phyloP scores from a whole-genome alignment of 2,329 filamentous ascomycete species.

The Tolypocladium tundrense region DNA sequence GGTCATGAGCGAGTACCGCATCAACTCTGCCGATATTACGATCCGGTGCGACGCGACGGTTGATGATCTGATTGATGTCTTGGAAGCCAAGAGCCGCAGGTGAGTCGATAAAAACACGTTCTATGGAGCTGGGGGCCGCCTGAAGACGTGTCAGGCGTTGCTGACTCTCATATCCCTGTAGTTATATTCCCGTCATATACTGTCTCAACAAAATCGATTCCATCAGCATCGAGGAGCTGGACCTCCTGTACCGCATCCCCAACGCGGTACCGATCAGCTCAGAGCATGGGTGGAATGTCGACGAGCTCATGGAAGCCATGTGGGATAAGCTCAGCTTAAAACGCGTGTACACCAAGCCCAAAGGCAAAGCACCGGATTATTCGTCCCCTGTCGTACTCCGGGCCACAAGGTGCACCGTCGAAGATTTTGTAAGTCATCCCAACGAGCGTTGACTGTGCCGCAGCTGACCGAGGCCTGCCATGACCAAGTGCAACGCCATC shows the following conservation, averaged over 20 bases:
- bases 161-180: constrained; percentile 19
- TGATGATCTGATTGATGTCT: constrained; percentile 90
- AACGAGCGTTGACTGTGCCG: not conserved
- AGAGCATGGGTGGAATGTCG: constrained; percentile 95
- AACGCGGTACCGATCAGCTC: constrained; percentile 96
- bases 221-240: constrained; percentile 94
- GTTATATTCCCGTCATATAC: constrained; percentile 98
- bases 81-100: constrained; percentile 80
- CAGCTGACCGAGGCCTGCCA: constrained; percentile 25
- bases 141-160: not conserved
- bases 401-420: constrained; percentile 73
- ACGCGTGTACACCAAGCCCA: constrained; percentile 95
- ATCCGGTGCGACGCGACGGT: constrained; percentile 97
- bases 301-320: constrained; percentile 95
- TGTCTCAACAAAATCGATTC: constrained; percentile 98
- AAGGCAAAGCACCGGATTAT: constrained; percentile 91
- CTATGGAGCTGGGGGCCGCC: not conserved
- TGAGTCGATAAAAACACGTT: constrained; percentile 8
- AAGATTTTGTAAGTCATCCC: constrained; percentile 76
- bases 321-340: constrained; percentile 93
- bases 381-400: constrained; percentile 81
- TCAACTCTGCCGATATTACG: constrained; percentile 91
- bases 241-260: constrained; percentile 90
- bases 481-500: constrained; percentile 84
- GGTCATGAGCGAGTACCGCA: constrained; percentile 94